Evolutionary conservation across 2,329 filamentous ascomycete species (phyloP), one percentile per base, ranked within the genome.

Genomic region (Mollisiaceae sp.): DNA sequence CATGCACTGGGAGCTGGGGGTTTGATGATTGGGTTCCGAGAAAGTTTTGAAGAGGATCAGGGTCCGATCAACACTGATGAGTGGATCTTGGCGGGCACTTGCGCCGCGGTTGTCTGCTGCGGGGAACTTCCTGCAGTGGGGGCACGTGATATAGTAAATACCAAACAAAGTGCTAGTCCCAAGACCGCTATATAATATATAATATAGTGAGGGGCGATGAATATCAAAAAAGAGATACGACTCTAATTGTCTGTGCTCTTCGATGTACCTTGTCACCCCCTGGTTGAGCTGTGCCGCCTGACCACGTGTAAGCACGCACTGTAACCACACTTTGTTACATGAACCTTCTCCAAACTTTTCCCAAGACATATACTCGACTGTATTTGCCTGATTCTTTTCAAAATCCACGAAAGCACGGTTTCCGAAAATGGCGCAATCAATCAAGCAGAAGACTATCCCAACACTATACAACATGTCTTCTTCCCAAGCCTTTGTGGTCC

Each of bases 391-490:
- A 43, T 15, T 43, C n/a, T 18, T 43, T 18, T 6, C 41, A 43
- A 18, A 43, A 15, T 43, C 15, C 41, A 43, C 15, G 41, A 43
- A 43, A 43, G 12, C 14, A 18, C 14, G n/a, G 41, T 18, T 18
- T 2, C n/a, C 6, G 15, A 43, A 43, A 43, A 65, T 65, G 64
- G 39, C 43, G 15, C 41, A 58, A 32, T 8, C 41, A 2, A 32
- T 62, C 15, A 27, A 41, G 20, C 66, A 67, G 39, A 65, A 65
- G 56, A 65, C 60, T 12, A 59, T 67, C 56, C 73, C 70, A 8
- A 74, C 70, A 14, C 64, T 75, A 14, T 65, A 74, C 67, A 69
- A 74, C 63, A 62, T 75, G 41, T 66, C 70, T 36, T 70, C 68
- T 32, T 71, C 73, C 12, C 70, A 72, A 64, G 64, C 72, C 18